These are phyloP conservation scores for Papiliotrema nemorosa DNA, from an alignment of 1,284 basidiomycete genomes.

Conservation along the genomic window DNA sequence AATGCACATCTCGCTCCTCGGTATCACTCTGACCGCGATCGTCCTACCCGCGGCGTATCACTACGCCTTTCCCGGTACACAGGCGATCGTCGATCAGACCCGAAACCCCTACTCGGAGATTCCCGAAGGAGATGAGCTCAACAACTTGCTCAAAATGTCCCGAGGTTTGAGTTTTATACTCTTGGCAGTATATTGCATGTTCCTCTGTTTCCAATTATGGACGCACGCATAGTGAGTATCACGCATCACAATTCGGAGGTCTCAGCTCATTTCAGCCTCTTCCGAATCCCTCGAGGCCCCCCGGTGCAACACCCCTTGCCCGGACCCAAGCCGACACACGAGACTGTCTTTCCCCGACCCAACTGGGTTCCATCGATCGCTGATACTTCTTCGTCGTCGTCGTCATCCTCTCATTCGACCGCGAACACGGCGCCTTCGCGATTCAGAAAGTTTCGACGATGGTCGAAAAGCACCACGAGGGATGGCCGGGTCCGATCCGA, in stretches of 20 bases:
- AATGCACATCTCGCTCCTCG: constrained; percentile 73
- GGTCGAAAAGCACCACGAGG: constrained; percentile 8
- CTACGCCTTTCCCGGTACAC: constrained; percentile 44
- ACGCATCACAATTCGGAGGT: background rate
- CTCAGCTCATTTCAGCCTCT: constrained; percentile 38
- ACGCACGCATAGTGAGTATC: constrained; percentile 26
- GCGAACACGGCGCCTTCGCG: constrained; percentile 6
- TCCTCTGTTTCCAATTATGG: constrained; percentile 53
- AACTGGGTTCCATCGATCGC: constrained; percentile 44
- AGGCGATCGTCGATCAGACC: constrained; percentile 17
- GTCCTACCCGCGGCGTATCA: constrained; percentile 70
- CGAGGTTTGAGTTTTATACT: constrained; percentile 58
- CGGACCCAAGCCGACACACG: constrained; percentile 37
- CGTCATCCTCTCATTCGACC: constrained; percentile 21
- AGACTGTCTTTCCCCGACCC: constrained; percentile 44
- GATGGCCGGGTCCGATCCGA: background rate
- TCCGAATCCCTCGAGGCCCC: constrained; percentile 43
- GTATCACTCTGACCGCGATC: constrained; percentile 64
- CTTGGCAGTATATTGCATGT: constrained; percentile 56
- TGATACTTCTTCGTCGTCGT: constrained; percentile 32
- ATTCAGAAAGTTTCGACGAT: constrained; percentile 24
- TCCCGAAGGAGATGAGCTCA: constrained; percentile 34
- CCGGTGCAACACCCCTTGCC: constrained; percentile 25
- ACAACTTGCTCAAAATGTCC: constrained; percentile 49
- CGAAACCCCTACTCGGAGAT: constrained; percentile 9